Conservation (phyloP, 805 yeast species). For the Starmerella stellata region DNA sequence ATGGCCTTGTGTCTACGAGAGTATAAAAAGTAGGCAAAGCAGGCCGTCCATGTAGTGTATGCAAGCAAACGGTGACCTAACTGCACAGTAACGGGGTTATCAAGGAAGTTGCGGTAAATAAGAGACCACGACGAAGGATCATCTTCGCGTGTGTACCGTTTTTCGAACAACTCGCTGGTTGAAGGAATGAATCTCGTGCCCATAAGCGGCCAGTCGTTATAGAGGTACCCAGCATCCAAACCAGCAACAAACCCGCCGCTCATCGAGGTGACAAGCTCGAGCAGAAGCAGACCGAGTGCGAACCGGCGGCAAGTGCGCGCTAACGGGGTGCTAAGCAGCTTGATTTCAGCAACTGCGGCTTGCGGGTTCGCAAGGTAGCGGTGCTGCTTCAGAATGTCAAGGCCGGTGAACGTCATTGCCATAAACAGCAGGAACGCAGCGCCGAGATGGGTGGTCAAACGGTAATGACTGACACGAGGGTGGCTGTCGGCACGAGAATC, state of each 20-base stretch:
- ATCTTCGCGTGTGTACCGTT: slow-evolving; percentile 33
- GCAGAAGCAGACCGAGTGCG: slow-evolving; percentile 33
- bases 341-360: slow-evolving; percentile 35
- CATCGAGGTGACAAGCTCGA: slow-evolving; percentile 83
- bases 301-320: slow-evolving; percentile 39
- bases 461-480: slow-evolving; percentile 94
- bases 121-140: slow-evolving; percentile 34
- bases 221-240: slow-evolving; percentile 88
- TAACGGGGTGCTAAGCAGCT: slow-evolving; percentile 42
- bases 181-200: slow-evolving; percentile 61
- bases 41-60: slow-evolving; percentile 53
- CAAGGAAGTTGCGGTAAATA: slow-evolving; percentile 58
- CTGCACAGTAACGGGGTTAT: slow-evolving; percentile 93
- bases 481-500: slow-evolving; percentile 59
- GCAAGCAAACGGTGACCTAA: slow-evolving; percentile 78
- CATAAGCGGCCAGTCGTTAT: slow-evolving; percentile 94
- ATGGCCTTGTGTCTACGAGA: slow-evolving; percentile 30
- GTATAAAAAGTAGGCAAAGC: slow-evolving; percentile 53
- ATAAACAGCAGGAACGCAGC: slow-evolving; percentile 77
- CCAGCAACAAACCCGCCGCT: slow-evolving; percentile 98
- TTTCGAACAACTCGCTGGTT: slow-evolving; percentile 57
- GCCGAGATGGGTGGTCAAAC: slow-evolving; percentile 84
- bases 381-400: slow-evolving; percentile 60
- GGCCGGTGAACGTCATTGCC: slow-evolving; percentile 81
- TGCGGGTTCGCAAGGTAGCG: slow-evolving; percentile 50